Conservation (phyloP, 108 stramenopile genomes). For the Discostella pseudostelligera region DNA sequence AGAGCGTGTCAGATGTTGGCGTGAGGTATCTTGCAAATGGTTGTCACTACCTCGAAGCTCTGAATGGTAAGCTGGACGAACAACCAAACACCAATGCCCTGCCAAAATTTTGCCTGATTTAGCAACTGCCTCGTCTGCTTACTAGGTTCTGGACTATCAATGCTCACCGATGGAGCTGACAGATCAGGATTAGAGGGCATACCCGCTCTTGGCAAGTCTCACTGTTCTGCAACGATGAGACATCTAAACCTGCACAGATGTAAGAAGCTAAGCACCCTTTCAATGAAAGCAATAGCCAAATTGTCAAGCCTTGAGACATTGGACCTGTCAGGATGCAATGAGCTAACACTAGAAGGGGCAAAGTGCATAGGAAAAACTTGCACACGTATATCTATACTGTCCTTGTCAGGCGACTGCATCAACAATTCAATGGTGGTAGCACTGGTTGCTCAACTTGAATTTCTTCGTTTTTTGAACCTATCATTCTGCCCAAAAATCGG, state of each 20-base stretch:
- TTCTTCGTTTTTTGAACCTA: conserved; percentile 27
- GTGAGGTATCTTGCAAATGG: conserved; percentile 43
- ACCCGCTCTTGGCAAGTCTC: conserved; percentile 40
- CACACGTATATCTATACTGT: conserved; percentile 17
- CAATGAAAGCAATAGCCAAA: conserved; percentile 37
- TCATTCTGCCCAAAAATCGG: conserved; percentile 48
- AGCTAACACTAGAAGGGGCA: conserved; percentile 35
- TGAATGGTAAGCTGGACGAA: conserved; percentile 32
- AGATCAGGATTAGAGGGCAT: conserved; percentile 53
- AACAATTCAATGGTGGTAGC: conserved; percentile 33
- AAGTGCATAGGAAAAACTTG: conserved; percentile 27
- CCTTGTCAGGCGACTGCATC: conserved; percentile 56
- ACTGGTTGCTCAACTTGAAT: conserved; percentile 7
- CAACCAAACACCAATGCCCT: background rate
- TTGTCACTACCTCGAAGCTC: conserved; percentile 38
- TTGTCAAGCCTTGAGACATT: conserved; percentile 32
- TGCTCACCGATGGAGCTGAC: conserved; percentile 56
- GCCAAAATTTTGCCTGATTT: background rate
- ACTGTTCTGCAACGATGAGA: conserved; percentile 24
- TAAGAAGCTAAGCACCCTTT: conserved; percentile 27
- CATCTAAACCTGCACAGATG: conserved; percentile 50
- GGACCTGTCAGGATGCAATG: conserved; percentile 50
- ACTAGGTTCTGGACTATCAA: conserved; percentile 34
- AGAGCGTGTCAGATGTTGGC: conserved; percentile 48
- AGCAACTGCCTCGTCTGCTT: background rate